Percentiles rank a stretch among this genome's conserved stretches.
Evolutionary conservation across 2,329 filamentous ascomycete genomes (phyloP).

Genomic region (Pezicula rhizophila): DNA sequence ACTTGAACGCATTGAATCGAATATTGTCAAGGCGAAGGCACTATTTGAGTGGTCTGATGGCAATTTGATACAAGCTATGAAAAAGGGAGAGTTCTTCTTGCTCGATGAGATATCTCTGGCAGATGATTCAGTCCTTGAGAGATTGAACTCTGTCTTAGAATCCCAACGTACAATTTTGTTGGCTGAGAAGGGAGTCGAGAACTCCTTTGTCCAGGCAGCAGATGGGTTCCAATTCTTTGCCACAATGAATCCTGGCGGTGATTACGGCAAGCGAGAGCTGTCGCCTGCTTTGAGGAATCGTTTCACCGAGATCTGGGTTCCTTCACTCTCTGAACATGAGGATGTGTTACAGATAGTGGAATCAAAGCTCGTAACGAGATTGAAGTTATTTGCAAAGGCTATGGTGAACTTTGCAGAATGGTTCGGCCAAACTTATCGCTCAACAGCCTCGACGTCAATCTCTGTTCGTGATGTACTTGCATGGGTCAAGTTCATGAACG

Average conservation of each 20-base stretch:
- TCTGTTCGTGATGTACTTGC: constrained; percentile 89
- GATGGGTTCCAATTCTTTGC: constrained; percentile 92
- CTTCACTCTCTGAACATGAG: constrained; percentile 73
- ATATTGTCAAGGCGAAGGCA: constrained; percentile 64
- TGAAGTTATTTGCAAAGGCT: constrained; percentile 52
- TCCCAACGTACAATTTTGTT: constrained; percentile 78
- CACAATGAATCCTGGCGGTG: constrained; percentile 98
- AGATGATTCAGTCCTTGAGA: constrained; percentile 93
- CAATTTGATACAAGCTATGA: constrained; percentile 90
- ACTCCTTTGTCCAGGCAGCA: constrained; percentile 70
- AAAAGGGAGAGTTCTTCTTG: constrained; percentile 80
- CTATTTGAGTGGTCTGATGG: constrained; percentile 97
- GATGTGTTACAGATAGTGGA: constrained; percentile 84
- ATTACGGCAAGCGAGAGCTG: constrained; percentile 96
- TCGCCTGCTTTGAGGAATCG: constrained; percentile 92
- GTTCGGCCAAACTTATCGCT: constrained; percentile 81
- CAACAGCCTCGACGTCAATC: constrained; percentile 67
- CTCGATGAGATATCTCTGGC: constrained; percentile 97
- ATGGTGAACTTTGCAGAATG: constrained; percentile 88
- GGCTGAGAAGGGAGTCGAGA: constrained; percentile 84
- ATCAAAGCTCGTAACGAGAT: constrained; percentile 59
- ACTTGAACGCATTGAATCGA: constrained; percentile 33
- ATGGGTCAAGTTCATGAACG: constrained; percentile 91
- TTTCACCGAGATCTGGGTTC: constrained; percentile 98
- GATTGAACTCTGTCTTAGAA: constrained; percentile 94